phyloP scores from a whole-genome alignment of 495 filamentous ascomycete genomes.

The Bombardia bombarda region DNA sequence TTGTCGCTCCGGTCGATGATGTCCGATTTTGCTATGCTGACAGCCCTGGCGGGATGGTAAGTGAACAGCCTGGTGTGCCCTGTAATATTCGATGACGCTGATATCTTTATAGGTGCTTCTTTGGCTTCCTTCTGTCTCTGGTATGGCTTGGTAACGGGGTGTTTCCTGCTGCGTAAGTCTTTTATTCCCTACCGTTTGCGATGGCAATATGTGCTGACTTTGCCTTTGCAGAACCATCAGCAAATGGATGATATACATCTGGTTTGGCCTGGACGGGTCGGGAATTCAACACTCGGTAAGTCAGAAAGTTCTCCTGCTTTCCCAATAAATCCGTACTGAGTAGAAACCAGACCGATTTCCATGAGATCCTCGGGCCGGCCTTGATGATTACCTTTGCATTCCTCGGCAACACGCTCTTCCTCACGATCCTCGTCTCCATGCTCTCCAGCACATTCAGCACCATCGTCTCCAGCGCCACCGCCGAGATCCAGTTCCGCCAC shows the following conservation, averaged over 20 bases:
- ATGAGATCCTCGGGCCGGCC: constrained; percentile 56
- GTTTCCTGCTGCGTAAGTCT: constrained; percentile 33
- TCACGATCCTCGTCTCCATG: constrained; percentile 70
- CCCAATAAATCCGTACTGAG: not conserved
- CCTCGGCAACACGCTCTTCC: constrained; percentile 67
- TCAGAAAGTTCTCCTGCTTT: not conserved
- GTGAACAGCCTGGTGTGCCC: not conserved
- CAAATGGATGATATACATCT: constrained; percentile 78
- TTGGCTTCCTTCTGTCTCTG: constrained; percentile 64
- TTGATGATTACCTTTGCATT: constrained; percentile 68
- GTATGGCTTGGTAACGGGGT: constrained; percentile 51
- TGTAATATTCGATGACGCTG: not conserved
- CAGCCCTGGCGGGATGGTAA: constrained; percentile 53
- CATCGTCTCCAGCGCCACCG: constrained; percentile 54
- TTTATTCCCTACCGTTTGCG: not conserved
- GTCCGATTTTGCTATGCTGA: constrained; percentile 60
- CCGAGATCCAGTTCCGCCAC: constrained; percentile 63
- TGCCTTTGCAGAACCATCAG: constrained; percentile 46
- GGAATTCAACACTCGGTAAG: constrained; percentile 55
- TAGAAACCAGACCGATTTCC: constrained; percentile 45
- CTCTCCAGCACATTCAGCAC: constrained; percentile 63
- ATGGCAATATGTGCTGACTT: constrained; percentile 10
- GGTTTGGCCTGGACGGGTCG: constrained; percentile 70
- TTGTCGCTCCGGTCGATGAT: constrained; percentile 67
- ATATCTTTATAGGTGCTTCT: constrained; percentile 42